Percentiles rank a stretch among this genome's conserved stretches.
Conservation (phyloP, 768 basidiomycete species). For the Mycena venus region DNA sequence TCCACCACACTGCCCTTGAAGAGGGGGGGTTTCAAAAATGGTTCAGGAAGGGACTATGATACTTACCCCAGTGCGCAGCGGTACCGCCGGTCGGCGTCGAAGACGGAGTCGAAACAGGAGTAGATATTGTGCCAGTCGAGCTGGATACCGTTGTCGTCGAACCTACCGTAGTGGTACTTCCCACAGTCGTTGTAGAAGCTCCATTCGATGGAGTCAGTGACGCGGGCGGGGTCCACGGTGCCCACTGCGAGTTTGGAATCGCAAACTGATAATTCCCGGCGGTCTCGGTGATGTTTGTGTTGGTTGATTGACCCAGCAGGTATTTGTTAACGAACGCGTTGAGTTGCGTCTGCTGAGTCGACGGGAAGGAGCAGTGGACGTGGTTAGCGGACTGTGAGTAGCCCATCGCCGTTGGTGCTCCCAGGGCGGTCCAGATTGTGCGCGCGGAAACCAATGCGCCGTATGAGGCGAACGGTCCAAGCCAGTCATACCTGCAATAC, state of each 20-base stretch:
- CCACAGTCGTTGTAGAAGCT: constrained; percentile 9
- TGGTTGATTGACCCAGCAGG: constrained; percentile 61
- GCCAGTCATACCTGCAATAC: constrained; percentile 47
- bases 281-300: constrained; percentile 61
- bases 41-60: too few relatives aligned
- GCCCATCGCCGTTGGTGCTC: constrained; percentile 61
- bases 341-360: constrained; percentile 57
- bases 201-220: not conserved
- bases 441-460: constrained; percentile 66
- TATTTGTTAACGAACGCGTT: constrained; percentile 71
- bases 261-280: constrained; percentile 47
- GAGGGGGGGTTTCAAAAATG: too few relatives aligned
- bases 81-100: constrained; percentile 9
- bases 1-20: constrained; percentile 28
- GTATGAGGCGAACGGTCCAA: constrained; percentile 62
- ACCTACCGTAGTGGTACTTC: not conserved
- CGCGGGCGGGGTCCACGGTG: constrained; percentile 28
- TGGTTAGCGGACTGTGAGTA: constrained; percentile 69
- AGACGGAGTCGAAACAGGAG: not conserved
- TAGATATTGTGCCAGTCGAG: not conserved
- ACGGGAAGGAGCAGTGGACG: constrained; percentile 68
- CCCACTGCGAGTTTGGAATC: constrained; percentile 38
- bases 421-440: constrained; percentile 65
- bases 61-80: constrained; percentile 18
- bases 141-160: not conserved